Percentiles rank a stretch among this genome's conserved stretches.
These are phyloP conservation scores for Magnaporthiopsis poae DNA, from an alignment of 2,329 filamentous ascomycete species.

Conservation along the genomic window DNA sequence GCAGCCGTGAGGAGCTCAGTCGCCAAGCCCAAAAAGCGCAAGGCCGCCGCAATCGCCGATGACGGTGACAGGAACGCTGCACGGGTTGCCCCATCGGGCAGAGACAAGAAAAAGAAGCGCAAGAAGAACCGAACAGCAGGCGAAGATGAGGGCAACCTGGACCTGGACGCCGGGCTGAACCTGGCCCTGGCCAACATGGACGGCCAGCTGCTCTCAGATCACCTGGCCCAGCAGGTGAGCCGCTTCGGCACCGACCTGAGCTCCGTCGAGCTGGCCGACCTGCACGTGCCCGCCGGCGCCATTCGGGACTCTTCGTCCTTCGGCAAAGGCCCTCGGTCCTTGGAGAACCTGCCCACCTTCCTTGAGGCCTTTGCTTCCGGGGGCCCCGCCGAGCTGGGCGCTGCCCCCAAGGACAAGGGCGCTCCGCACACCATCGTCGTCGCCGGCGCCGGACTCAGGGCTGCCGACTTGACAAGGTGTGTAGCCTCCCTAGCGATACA, in stretches of 20 bases:
- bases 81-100: conserved; percentile 14
- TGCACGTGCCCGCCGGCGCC: conserved; percentile 66
- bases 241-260: conserved; percentile 74
- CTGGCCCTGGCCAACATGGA: conserved; percentile 75
- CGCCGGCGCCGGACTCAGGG: conserved; percentile 72
- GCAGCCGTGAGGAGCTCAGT: conserved; percentile 5
- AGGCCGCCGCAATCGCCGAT: conserved; percentile 22
- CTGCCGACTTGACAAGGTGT: conserved; percentile 71
- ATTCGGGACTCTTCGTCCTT: conserved; percentile 72
- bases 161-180: conserved; percentile 67
- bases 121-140: conserved; percentile 1
- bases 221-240: conserved; percentile 68
- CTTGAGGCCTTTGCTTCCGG: conserved; percentile 57
- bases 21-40: conserved; percentile 30
- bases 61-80: conserved; percentile 23
- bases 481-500: neutral
- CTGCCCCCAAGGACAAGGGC: conserved; percentile 58
- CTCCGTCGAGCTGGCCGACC: conserved; percentile 71
- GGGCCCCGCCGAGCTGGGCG: conserved; percentile 45
- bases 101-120: conserved; percentile 46
- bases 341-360: conserved; percentile 69
- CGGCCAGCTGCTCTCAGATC: conserved; percentile 70
- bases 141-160: conserved; percentile 44
- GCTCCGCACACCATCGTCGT: conserved; percentile 80
- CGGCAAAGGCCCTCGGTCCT: conserved; percentile 46